These are phyloP conservation scores for Naganishia antarctica DNA, from an alignment of 768 basidiomycete genomes.

Conservation along the genomic window DNA sequence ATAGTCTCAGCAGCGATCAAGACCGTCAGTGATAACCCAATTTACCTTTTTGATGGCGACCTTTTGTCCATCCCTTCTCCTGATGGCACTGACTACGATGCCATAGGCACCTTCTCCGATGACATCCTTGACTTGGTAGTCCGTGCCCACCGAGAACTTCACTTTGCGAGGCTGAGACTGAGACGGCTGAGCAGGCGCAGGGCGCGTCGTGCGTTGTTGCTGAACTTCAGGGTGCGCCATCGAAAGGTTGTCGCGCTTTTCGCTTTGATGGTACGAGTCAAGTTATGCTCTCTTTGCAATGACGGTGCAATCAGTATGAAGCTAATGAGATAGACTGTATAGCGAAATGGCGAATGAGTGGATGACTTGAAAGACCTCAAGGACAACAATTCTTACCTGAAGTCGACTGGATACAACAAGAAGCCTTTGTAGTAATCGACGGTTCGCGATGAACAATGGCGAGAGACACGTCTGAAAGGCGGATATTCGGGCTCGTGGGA, in stretches of 20 bases:
- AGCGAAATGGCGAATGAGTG: too few species aligned
- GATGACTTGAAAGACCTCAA: too few species aligned
- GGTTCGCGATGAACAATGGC: neutral
- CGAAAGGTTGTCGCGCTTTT: too few species aligned
- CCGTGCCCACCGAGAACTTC: conserved; percentile 34
- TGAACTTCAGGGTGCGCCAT: conserved; percentile 18
- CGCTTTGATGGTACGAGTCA: too few species aligned
- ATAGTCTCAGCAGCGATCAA: neutral
- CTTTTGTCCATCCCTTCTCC: conserved; percentile 68
- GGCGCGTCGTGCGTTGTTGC: conserved; percentile 8
- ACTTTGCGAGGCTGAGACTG: conserved; percentile 26
- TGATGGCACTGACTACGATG: conserved; percentile 68
- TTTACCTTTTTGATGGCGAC: conserved; percentile 77
- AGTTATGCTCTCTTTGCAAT: too few species aligned
- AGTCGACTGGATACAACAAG: too few species aligned
- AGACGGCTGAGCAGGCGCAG: conserved; percentile 11
- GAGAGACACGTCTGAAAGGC: neutral
- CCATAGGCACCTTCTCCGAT: conserved; percentile 96
- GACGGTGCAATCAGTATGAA: too few species aligned
- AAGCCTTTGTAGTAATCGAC: neutral
- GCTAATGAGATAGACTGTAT: too few species aligned
- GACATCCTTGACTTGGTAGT: conserved; percentile 70
- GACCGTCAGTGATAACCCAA: too few species aligned
- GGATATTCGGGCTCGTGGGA: neutral
- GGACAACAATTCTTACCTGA: too few species aligned